A percentile compares a stretch with the other conserved stretches of the same genome.
Evolutionary conservation across 139 green algal species (phyloP).

Genomic region (Coelastrella sp.): DNA sequence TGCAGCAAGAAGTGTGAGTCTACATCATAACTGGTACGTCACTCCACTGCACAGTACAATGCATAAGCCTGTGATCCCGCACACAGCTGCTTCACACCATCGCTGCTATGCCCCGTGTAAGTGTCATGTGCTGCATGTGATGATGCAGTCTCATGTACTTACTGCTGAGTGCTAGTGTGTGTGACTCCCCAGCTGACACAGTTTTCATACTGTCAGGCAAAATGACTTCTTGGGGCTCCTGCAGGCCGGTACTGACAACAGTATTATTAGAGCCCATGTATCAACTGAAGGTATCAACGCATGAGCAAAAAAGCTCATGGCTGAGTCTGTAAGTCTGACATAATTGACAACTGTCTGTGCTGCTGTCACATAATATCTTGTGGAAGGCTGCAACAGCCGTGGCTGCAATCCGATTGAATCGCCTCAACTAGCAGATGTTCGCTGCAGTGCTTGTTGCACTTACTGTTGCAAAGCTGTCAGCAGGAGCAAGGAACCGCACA

Average conservation of each 20-base stretch:
- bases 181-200: slow-evolving; percentile 60
- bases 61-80: no score
- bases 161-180: slow-evolving; percentile 65
- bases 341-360: no score
- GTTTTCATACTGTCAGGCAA: slow-evolving; percentile 56
- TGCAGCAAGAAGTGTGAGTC: no score
- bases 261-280: no score
- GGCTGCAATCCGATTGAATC: background rate
- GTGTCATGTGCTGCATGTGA: background rate
- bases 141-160: background rate
- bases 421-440: background rate
- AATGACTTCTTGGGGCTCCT: slow-evolving; percentile 67
- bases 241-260: background rate
- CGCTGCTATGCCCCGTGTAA: background rate
- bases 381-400: background rate
- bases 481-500: no score
- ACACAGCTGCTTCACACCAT: background rate
- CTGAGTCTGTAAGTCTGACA: no score
- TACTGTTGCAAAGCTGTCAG: no score
- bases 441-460: background rate
- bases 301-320: no score
- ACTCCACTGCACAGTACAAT: no score
- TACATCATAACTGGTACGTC: no score
- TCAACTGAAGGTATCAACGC: no score
- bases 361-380: no score